Base-by-base conservation (phyloP, 805 yeast genomes). In the Yamadazyma philogaea region DNA sequence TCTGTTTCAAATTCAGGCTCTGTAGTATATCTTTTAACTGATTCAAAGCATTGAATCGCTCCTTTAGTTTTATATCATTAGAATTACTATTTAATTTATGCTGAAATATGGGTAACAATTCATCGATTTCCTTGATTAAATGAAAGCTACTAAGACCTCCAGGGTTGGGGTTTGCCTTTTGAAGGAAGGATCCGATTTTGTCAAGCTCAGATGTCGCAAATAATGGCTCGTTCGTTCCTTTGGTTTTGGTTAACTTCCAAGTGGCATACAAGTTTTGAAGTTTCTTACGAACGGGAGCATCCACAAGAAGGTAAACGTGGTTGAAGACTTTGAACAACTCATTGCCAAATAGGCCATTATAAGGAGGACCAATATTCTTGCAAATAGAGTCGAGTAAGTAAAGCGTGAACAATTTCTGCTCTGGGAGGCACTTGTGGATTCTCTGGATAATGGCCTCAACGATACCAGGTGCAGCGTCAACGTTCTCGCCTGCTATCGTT, bases 361-460 rank as follows among this genome's bases (percentile, higher is more conserved):
- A 93, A 1, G 98, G 97, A 47, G 82, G 76, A 7, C 97, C 96
- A 24, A 87, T 82, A 55, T 83, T 87, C 62, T 93, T 93, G 65
- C 91, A 85, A 37, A 93, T 85, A 14, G 97, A 89, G 61, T 93
- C 98, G 43, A 93, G 64, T 35, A 91, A 72, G 58, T 91, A 93
- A 46, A 93, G 72, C 3, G 93, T 81, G 53, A 78, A 93, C 37
- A 93, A 72, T 63, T 93, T 93, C 50, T 87, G 90, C 10, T 78
- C 75, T 1, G 97, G 97, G 2, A 86, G 77, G 55, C 93, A 77
- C 60, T 78, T 82, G 50, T 76, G 74, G 37, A 91, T 81, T 60
- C 96, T 77, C 40, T 72, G 73, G 51, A 83, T 87, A 42, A 93
- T 78, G 12, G 89, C 87, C 41, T 78, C 77, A 14, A 86, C 78